Base-by-base conservation (phyloP, 1,284 basidiomycete genomes). In the Gomphus bonarii region DNA sequence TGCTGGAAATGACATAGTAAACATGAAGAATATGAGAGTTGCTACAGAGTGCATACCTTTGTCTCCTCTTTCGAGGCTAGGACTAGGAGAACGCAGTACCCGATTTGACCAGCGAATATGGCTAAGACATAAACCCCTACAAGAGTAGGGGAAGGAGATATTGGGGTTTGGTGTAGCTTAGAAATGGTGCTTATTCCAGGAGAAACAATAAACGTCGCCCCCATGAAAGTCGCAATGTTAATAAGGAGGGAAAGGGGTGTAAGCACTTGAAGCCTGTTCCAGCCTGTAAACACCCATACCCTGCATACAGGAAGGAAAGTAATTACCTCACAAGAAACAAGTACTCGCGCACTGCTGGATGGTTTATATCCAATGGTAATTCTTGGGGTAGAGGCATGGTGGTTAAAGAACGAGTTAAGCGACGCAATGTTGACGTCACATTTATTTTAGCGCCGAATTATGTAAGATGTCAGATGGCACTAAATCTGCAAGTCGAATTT, bases 1-100 rank as follows among this genome's bases (percentile, higher is more conserved):
- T 72, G 75, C 82, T 86, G 60, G 3, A 11, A 38, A 25, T 22
- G 42, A n/a, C 20, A 28, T 36, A 18, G 20, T 11, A 44, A n/a
- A 22, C 36, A 22, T 25, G 25, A 4, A 25, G 25, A 2, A 25
- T 4, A 25, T 25, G 25, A 25, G 4, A 25, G 18, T n/a, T 7
- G 3, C 8, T n/a, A 11, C 33, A 38, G 7, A 31, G 8, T 12
- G 44, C 68, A 47, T 60, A 84, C 86, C 75, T 93, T 95, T 11
- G 91, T 94, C 65, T 90, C 88, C 0, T 80, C 74, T 58, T 83
- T 88, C n/a, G 77, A 74, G 0, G 82, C 81, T 1, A 87, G 62
- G 0, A 90, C 79, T 6, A 95, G 75, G 14, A 92, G 72, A 3
- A 91, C 63, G 59, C 91, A 94, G 65, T 93, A 91, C 0, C 88